These are phyloP conservation scores for Boeremia exigua DNA, from an alignment of 2,329 filamentous ascomycete genomes.

Conservation along the genomic window DNA sequence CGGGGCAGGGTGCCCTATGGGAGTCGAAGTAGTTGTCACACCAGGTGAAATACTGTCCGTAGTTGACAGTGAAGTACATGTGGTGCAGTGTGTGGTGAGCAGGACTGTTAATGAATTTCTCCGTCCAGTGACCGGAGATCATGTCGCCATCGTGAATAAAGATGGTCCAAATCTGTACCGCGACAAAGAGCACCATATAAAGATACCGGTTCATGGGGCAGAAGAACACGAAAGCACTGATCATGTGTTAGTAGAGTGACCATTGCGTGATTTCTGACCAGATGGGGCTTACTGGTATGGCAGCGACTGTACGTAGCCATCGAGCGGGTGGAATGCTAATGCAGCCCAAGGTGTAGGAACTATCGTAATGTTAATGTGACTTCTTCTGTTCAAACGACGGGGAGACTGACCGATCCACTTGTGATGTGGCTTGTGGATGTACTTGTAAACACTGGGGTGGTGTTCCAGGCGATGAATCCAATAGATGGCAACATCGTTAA, in stretches of 20 bases:
- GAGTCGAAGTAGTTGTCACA: slow-evolving; percentile 55
- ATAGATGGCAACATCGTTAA: slow-evolving; percentile 57
- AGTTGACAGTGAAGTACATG: slow-evolving; percentile 60
- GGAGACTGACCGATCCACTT: slow-evolving; percentile 55
- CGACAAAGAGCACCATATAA: slow-evolving; percentile 54
- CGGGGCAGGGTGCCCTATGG: slow-evolving; percentile 53
- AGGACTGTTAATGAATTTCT: slow-evolving; percentile 57
- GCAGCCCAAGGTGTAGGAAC: slow-evolving; percentile 57
- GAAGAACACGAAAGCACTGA: slow-evolving; percentile 53
- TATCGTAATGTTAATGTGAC: slow-evolving; percentile 20
- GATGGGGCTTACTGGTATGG: slow-evolving; percentile 53
- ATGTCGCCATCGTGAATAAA: slow-evolving; percentile 59
- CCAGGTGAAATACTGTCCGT: slow-evolving; percentile 59
- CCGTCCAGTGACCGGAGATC: slow-evolving; percentile 56
- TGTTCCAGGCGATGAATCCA: slow-evolving; percentile 58
- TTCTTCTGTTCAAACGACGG: background rate
- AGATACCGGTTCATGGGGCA: slow-evolving; percentile 56
- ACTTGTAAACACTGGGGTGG: slow-evolving; percentile 56
- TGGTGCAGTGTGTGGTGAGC: slow-evolving; percentile 59
- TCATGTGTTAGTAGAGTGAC: slow-evolving; percentile 5
- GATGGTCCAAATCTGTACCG: slow-evolving; percentile 59
- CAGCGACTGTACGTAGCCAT: slow-evolving; percentile 56
- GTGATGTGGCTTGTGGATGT: slow-evolving; percentile 58
- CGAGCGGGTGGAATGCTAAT: slow-evolving; percentile 57
- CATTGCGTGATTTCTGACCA: background rate